Base-by-base conservation (phyloP, 2,329 filamentous ascomycete species). In the Aquanectria penicillioides region DNA sequence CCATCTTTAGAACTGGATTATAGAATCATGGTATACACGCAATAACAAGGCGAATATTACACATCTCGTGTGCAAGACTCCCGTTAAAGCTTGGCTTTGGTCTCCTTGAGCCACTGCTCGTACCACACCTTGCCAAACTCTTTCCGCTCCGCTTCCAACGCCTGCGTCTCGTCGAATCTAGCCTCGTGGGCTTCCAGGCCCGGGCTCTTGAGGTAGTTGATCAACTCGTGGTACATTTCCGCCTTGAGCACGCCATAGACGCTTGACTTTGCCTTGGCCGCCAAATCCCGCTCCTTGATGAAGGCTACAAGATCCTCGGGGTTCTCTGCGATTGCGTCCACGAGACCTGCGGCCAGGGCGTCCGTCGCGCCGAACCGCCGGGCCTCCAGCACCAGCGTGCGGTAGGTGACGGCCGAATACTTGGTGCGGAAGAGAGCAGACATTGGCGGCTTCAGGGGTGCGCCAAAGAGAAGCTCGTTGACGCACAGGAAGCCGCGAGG, bases 391-490 rank as follows among this genome's bases (percentile, higher is more conserved):
- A 92, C 85, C 62, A 94, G 77, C 36, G 79, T 78, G 29, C 90
- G 83, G 72, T 89, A 90, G 0, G 82, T 81, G 1, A 81, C 74
- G 8, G 81, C 74, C 0, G 82, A 68, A 3, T 89, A 73, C 76
- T 94, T 95, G 66, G 88, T 78, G 12, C 90, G 83, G 79, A 95
- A 94, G 63, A 95, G 85, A 44, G 82, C 80, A 51, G 84, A 85
- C 90, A 96, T 93, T 58, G 90, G 82, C 3, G 91, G 83, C 64
- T 88, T 85, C 29, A 95, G 83, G n/a, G 89, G 86, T 2, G 89
- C 89, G 48, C 92, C 91, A 61, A 95, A 90, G 65, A 93, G 88
- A 12, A 95, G 81, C 78, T 95, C 92, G 75, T 94, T 94, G 65
- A 95, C 78, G 75, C 92, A 94, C 33, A 91, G 74, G 75, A 87